Conservation (phyloP, 2,329 filamentous ascomycete genomes). For the Fusarium sp. region DNA sequence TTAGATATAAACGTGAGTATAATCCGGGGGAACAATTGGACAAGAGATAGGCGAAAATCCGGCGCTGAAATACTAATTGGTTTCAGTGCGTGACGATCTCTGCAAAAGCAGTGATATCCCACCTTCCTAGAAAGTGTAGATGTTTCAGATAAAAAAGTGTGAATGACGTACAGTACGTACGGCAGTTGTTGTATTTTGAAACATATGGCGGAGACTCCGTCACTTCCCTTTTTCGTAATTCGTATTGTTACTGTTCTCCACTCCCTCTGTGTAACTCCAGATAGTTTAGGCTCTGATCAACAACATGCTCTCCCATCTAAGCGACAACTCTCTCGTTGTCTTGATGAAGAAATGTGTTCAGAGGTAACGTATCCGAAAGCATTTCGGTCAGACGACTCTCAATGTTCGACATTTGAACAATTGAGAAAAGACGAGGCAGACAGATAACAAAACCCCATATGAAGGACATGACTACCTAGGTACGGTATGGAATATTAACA, state of each 20-base stretch:
- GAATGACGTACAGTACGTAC: conserved; percentile 8
- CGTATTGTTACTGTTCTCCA: neutral
- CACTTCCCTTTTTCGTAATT: conserved; percentile 8
- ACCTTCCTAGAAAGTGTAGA: neutral
- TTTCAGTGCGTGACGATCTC: neutral
- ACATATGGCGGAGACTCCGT: neutral
- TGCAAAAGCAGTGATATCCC: neutral
- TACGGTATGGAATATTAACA: neutral
- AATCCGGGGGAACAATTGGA: conserved; percentile 21
- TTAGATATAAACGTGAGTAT: conserved; percentile 22
- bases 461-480: neutral
- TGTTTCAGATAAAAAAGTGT: neutral
- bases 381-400: neutral
- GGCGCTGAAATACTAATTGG: neutral
- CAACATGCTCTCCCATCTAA: neutral
- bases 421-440: neutral
- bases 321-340: neutral
- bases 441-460: neutral
- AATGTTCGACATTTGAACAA: neutral
- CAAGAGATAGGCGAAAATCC: conserved; percentile 1
- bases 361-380: neutral
- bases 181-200: neutral
- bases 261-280: too few species aligned
- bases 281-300: neutral
- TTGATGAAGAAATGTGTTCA: neutral